Percentiles rank a stretch among this genome's conserved stretches.
These are phyloP conservation scores for Boletus fagicola DNA, from an alignment of 768 basidiomycete genomes.

Conservation along the genomic window DNA sequence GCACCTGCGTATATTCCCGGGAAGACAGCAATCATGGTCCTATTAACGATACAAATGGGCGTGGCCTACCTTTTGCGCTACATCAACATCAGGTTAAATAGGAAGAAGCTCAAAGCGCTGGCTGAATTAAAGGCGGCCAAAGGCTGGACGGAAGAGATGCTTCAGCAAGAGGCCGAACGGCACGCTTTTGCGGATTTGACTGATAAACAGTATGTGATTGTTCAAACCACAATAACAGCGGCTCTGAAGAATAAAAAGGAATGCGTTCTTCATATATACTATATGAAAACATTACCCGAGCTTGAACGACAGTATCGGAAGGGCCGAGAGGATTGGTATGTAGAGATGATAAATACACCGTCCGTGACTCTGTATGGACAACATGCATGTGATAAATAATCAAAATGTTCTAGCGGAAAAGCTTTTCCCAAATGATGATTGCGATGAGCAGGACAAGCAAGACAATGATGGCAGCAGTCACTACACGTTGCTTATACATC, in stretches of 20 bases:
- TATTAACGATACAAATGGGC: slow-evolving; percentile 24
- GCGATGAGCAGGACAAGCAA: slow-evolving; percentile 82
- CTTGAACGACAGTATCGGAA: neutral
- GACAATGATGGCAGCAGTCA: slow-evolving; percentile 82
- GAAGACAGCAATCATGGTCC: slow-evolving; percentile 34
- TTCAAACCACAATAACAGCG: neutral
- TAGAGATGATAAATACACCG: slow-evolving; percentile 27
- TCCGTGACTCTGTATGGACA: slow-evolving; percentile 15
- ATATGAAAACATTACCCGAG: slow-evolving; percentile 13
- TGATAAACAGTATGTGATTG: slow-evolving; percentile 24
- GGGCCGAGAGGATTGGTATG: slow-evolving; percentile 16
- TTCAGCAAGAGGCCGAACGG: slow-evolving; percentile 23
- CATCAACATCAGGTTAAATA: slow-evolving; percentile 27
- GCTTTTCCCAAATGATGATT: slow-evolving; percentile 79
- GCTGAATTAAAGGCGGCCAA: slow-evolving; percentile 16
- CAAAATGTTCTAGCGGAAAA: slow-evolving; percentile 40
- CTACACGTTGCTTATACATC: slow-evolving; percentile 94
- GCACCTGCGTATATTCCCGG: slow-evolving; percentile 33
- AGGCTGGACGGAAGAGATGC: slow-evolving; percentile 26
- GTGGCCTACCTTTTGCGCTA: slow-evolving; percentile 19
- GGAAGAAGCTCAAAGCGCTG: slow-evolving; percentile 13
- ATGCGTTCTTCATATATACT: slow-evolving; percentile 37
- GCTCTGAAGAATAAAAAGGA: slow-evolving; percentile 20
- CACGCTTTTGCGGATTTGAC: slow-evolving; percentile 31
- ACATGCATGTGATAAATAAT: slow-evolving; percentile 18